Percentiles rank a stretch among this genome's conserved stretches.
Evolutionary conservation across 2,329 filamentous ascomycete species (phyloP).

Genomic region (Cercospora beticola): DNA sequence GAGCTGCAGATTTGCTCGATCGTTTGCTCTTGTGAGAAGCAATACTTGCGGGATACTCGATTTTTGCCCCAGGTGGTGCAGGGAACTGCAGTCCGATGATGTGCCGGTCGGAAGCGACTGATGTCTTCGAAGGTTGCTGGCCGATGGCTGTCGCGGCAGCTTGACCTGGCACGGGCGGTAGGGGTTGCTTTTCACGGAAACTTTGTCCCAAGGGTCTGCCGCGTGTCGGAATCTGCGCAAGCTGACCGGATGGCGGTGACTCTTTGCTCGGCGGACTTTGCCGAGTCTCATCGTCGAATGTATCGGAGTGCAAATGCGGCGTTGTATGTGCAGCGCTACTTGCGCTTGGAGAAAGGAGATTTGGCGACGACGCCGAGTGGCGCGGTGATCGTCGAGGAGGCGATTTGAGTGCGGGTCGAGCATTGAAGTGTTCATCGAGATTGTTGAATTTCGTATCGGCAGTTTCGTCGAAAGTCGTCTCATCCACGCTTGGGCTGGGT

Average conservation of each 20-base stretch:
- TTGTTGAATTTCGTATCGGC: constrained; percentile 26
- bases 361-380: constrained; percentile 27
- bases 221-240: constrained; percentile 4
- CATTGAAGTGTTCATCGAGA: constrained; percentile 18
- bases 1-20: constrained; percentile 18
- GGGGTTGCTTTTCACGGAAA: constrained; percentile 21
- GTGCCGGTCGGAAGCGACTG: constrained; percentile 13
- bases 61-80: constrained; percentile 10
- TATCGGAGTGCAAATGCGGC: constrained; percentile 11
- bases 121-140: constrained; percentile 15
- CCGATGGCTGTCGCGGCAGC: constrained; percentile 7
- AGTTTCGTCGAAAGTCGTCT: constrained; percentile 32
- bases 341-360: constrained; percentile 18
- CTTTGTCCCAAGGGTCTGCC: constrained; percentile 16
- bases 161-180: constrained; percentile 15
- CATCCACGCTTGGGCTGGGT: constrained; percentile 23
- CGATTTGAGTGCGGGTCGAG: not conserved
- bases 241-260: not conserved
- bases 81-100: constrained; percentile 16
- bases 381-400: constrained; percentile 17
- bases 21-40: constrained; percentile 17
- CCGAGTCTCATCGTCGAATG: not conserved
- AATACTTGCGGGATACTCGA: constrained; percentile 12
- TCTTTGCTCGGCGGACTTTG: constrained; percentile 5
- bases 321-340: constrained; percentile 17